phyloP scores from a whole-genome alignment of 2,329 filamentous ascomycete genomes.

The Xylariaceae sp. region DNA sequence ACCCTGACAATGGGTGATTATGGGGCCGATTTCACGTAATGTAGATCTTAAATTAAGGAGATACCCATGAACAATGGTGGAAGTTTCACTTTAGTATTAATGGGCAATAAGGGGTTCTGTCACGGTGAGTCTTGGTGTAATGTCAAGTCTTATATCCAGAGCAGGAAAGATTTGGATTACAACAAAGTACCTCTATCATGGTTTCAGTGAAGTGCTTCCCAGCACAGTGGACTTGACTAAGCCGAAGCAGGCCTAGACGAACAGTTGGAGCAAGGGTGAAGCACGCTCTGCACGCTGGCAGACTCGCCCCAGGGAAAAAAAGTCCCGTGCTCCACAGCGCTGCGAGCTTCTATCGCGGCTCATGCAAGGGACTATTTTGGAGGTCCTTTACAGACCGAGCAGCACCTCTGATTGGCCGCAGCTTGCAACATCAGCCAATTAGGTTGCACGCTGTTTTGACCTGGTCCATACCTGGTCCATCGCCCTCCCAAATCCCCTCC shows the following conservation, averaged over 20 bases:
- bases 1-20: background rate
- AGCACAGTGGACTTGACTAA: slow-evolving; percentile 19
- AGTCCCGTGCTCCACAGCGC: slow-evolving; percentile 20
- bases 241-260: slow-evolving; percentile 20
- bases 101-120: slow-evolving; percentile 13
- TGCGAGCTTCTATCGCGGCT: background rate
- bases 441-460: background rate
- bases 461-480: background rate
- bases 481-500: background rate
- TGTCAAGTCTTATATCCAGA: background rate
- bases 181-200: slow-evolving; percentile 23
- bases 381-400: slow-evolving; percentile 29
- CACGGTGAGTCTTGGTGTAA: background rate
- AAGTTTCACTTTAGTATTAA: slow-evolving; percentile 6
- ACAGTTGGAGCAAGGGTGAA: background rate
- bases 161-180: background rate
- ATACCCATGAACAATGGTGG: background rate
- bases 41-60: background rate
- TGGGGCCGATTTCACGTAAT: background rate
- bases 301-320: slow-evolving; percentile 11
- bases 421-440: slow-evolving; percentile 14
- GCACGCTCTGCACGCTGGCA: slow-evolving; percentile 2
- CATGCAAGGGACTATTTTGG: slow-evolving; percentile 33
- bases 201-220: slow-evolving; percentile 20
- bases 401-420: slow-evolving; percentile 17